Evolutionary conservation across 208 protist species (phyloP).

Genomic region (Leptomonas seymouri): DNA sequence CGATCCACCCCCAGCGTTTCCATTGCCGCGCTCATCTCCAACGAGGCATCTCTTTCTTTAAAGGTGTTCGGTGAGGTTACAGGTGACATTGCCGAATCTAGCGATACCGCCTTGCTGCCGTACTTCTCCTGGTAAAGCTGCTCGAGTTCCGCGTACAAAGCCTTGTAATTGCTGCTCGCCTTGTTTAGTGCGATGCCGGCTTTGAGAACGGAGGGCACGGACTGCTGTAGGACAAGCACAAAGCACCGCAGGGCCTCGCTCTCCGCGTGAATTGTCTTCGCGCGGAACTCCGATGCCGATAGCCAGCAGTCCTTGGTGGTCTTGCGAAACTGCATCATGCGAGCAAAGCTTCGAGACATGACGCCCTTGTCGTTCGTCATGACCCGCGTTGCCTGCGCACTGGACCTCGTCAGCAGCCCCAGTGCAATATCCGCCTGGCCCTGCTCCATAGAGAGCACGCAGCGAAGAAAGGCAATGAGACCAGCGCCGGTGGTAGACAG

Average conservation of each 20-base stretch:
- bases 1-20: slow-evolving; percentile 49
- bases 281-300: slow-evolving; percentile 50
- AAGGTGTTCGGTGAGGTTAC: slow-evolving; percentile 10
- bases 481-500: slow-evolving; percentile 39
- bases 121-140: slow-evolving; percentile 34
- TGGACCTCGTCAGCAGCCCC: slow-evolving; percentile 32
- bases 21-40: slow-evolving; percentile 27
- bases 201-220: slow-evolving; percentile 43
- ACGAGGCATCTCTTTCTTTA: slow-evolving; percentile 4
- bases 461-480: slow-evolving; percentile 49
- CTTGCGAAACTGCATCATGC: slow-evolving; percentile 33
- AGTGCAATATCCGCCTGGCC: slow-evolving; percentile 43
- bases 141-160: slow-evolving; percentile 39
- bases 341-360: slow-evolving; percentile 28
- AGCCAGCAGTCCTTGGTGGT: slow-evolving; percentile 32
- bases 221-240: slow-evolving; percentile 49
- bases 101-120: not conserved
- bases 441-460: slow-evolving; percentile 61
- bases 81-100: not conserved
- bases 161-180: slow-evolving; percentile 38
- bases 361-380: slow-evolving; percentile 17
- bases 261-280: slow-evolving; percentile 52
- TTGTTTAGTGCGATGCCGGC: slow-evolving; percentile 56
- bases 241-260: slow-evolving; percentile 53
- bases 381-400: slow-evolving; percentile 47